Conservation (phyloP, 2,329 filamentous ascomycete species). For the Penicillium sp. region DNA sequence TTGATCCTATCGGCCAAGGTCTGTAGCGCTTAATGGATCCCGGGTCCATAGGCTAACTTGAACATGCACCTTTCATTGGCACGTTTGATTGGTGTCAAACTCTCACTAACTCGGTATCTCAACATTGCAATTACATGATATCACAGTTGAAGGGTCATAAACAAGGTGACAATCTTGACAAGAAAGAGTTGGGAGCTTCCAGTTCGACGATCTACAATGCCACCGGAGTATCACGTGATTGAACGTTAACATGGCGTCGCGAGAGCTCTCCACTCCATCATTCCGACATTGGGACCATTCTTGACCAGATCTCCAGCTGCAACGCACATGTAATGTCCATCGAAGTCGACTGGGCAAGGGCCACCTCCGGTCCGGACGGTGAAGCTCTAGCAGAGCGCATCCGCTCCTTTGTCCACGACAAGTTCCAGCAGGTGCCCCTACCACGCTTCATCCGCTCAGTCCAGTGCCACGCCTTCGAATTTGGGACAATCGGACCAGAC, state of each 20-base stretch:
- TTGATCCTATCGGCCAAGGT: not conserved
- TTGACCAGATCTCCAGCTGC: constrained; percentile 4
- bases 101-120: not conserved
- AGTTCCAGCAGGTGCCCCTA: constrained; percentile 89
- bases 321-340: constrained; percentile 76
- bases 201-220: not conserved
- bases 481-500: constrained; percentile 80
- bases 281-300: not conserved
- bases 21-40: not conserved
- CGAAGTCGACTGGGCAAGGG: constrained; percentile 93
- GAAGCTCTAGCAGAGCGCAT: constrained; percentile 82
- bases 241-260: not conserved
- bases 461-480: constrained; percentile 90
- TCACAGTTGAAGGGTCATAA: not conserved
- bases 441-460: constrained; percentile 97
- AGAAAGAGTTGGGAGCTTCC: not conserved
- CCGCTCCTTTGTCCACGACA: constrained; percentile 90
- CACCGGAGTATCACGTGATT: not conserved
- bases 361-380: constrained; percentile 89
- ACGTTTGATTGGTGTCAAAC: not conserved
- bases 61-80: not conserved
- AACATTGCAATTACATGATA: not conserved
- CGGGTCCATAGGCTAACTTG: not conserved
- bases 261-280: not conserved
- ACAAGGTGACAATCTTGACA: not conserved